Evolutionary conservation across 345 rosid genomes (phyloP).

Genomic region (Diplotaxis tenuifolia): DNA sequence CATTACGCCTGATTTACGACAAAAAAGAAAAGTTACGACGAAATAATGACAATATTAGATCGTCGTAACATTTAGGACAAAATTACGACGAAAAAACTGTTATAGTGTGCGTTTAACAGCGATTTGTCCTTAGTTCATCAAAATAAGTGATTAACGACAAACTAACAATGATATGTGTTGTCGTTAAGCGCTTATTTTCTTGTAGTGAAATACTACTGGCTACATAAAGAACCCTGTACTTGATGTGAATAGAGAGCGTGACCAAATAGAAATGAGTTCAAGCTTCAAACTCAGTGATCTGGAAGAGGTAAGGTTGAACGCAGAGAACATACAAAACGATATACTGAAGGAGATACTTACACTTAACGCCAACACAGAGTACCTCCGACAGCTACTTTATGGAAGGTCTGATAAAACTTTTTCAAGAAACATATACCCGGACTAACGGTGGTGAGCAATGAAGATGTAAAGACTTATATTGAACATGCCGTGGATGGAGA

Average conservation of each 20-base stretch:
- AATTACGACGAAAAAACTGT: too few species aligned
- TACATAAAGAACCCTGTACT: neutral
- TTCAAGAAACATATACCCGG: constrained; percentile 60
- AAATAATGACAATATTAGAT: too few species aligned
- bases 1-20: too few species aligned
- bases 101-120: too few species aligned
- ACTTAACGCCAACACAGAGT: too few species aligned
- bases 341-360: neutral
- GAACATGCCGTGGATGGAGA: constrained; percentile 39
- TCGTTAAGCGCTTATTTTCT: too few species aligned
- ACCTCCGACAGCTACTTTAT: neutral
- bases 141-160: too few species aligned
- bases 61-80: too few species aligned
- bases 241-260: neutral
- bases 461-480: constrained; percentile 51
- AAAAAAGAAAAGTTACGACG: too few species aligned
- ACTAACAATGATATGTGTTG: too few species aligned
- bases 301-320: neutral
- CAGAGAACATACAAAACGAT: neutral
- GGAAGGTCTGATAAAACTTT: neutral
- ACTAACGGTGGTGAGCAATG: constrained; percentile 55
- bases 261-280: neutral
- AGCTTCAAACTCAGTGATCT: neutral
- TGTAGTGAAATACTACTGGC: neutral
- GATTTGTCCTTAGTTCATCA: too few species aligned